Percentiles rank a stretch among this genome's conserved stretches.
Evolutionary conservation across 108 stramenopile species (phyloP).

Genomic region (Pelagomonas calceolata): DNA sequence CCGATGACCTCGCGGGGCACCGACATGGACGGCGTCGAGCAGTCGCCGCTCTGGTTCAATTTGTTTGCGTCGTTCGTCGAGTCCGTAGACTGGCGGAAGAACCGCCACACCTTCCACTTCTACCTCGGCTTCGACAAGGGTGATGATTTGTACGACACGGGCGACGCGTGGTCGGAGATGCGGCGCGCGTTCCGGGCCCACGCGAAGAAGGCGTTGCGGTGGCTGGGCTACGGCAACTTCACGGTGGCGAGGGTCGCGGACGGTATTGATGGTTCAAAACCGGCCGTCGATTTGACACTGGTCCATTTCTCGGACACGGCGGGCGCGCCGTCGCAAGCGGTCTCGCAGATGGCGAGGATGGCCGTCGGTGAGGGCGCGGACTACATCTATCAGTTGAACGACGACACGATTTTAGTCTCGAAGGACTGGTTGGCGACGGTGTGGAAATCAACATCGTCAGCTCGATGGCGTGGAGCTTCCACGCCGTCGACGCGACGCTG

Average conservation of each 20-base stretch:
- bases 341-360: conserved; percentile 20
- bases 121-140: conserved; percentile 15
- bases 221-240: not conserved
- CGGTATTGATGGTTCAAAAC: too few relatives aligned
- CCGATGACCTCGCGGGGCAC: conserved; percentile 17
- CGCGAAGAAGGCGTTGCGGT: not conserved
- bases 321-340: conserved; percentile 14
- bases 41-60: conserved; percentile 15
- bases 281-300: not conserved
- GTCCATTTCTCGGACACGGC: conserved; percentile 8
- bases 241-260: not conserved
- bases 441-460: too few relatives aligned
- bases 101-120: conserved; percentile 6
- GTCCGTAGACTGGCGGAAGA: conserved; percentile 16
- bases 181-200: conserved; percentile 4
- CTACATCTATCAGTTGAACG: conserved; percentile 46
- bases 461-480: too few relatives aligned
- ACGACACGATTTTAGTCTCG: conserved; percentile 28
- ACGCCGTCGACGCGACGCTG: too few relatives aligned
- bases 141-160: conserved; percentile 15
- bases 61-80: conserved; percentile 19
- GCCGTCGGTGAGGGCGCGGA: conserved; percentile 37
- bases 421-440: conserved; percentile 11
- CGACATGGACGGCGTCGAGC: conserved; percentile 1
- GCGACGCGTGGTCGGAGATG: conserved; percentile 14